Evolutionary conservation across 2,329 filamentous ascomycete species (phyloP), one percentile per base, ranked within the genome.

Genomic region (Myriosclerotinia scirpicola): DNA sequence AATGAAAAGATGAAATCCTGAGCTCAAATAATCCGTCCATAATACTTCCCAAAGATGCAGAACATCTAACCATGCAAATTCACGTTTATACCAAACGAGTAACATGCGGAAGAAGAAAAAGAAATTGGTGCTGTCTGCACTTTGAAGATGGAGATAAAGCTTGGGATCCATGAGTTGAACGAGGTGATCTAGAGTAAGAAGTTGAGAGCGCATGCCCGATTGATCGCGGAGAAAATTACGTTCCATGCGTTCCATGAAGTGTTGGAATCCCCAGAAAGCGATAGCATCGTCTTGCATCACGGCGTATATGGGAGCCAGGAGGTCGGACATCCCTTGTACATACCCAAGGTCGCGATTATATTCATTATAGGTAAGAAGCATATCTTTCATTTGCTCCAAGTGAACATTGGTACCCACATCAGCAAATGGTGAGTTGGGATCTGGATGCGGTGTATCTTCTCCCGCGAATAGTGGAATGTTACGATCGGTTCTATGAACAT

Each of bases 61-160:
- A 14, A 97, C 87, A 75, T 98, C 93, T 58, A 84, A 78, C 92
- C 94, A 99, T 71, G 87, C 85, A 74, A 99, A 99, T 78, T 99
- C 95, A 58, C 95, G 90, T 82, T 99, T 99, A 79, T 95, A 99
- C 95, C 95, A 99, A 12, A 99, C 95, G 1, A 99, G 83, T 44
- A 99, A 83, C 95, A 98, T 98, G 68, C 95, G 91, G 86, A 98
- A 99, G 82, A 99, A 98, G 82, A 99, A 99, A 80, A 99, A 99
- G 79, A 99, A 99, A 78, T 99, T 99, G 34, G 95, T 99, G 75
- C 91, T 96, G 74, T 99, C 96, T 26, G 93, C 91, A 20, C 86
- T 88, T 77, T 96, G 87, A 0, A 99, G 85, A 74, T 99, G 95
- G 2, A 91, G 83, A 79, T 97, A 98, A 9, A 99, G 87, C 76